Conservation (phyloP, 768 basidiomycete species). For the Serendipita sp. region DNA sequence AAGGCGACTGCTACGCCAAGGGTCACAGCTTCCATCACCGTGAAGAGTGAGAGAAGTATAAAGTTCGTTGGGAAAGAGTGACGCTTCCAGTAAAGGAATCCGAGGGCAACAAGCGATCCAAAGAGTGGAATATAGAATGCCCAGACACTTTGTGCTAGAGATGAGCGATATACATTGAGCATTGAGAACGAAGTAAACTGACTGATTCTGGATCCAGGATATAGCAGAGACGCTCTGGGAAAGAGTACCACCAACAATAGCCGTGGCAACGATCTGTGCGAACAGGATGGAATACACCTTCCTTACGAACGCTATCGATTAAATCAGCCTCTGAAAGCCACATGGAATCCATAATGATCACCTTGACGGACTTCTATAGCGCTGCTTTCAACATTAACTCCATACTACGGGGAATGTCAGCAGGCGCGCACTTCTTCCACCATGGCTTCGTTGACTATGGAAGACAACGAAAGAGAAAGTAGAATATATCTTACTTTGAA, state of each 20-base stretch:
- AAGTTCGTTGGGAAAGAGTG: slow-evolving; percentile 82
- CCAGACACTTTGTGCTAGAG: slow-evolving; percentile 40
- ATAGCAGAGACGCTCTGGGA: slow-evolving; percentile 45
- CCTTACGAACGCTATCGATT: slow-evolving; percentile 42
- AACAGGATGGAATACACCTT: slow-evolving; percentile 85
- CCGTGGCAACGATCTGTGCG: slow-evolving; percentile 67
- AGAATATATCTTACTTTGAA: slow-evolving; percentile 55
- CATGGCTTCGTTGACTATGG: slow-evolving; percentile 10
- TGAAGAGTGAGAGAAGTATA: slow-evolving; percentile 71
- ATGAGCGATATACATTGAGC: background rate
- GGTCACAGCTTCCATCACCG: slow-evolving; percentile 76
- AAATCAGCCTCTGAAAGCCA: background rate
- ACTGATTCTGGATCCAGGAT: slow-evolving; percentile 59
- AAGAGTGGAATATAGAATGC: slow-evolving; percentile 63
- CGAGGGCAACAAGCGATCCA: slow-evolving; percentile 63
- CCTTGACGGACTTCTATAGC: slow-evolving; percentile 52
- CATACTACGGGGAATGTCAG: slow-evolving; percentile 36
- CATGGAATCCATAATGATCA: slow-evolving; percentile 16
- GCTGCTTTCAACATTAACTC: slow-evolving; percentile 63
- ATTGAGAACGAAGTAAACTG: slow-evolving; percentile 15
- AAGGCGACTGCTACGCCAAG: slow-evolving; percentile 68
- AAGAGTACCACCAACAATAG: slow-evolving; percentile 55
- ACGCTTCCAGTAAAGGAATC: slow-evolving; percentile 79
- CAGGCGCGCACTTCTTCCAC: no score
- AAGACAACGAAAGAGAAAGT: background rate